Base-by-base conservation (phyloP, 1,139 yeast genomes). In the Lodderomyces elongisporus region DNA sequence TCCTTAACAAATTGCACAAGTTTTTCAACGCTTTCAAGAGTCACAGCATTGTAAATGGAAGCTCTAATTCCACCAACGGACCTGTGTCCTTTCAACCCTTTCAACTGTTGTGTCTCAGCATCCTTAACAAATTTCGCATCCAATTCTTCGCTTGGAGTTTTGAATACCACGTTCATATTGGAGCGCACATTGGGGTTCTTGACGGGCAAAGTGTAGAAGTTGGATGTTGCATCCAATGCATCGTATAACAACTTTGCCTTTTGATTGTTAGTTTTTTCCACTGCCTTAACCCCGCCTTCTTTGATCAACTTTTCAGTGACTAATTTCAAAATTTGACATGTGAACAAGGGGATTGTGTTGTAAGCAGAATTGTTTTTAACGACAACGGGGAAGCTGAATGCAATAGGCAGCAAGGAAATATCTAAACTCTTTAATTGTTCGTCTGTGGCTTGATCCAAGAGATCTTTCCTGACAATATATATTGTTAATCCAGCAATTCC, bases 21-120 rank as follows among this genome's bases (percentile, higher is more conserved):
- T 34, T 66, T 52, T 40, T 79, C 66, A 17, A 81, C 82, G 46
- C 91, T 78, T 30, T 71, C 68, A 33, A 77, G 64, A 7, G 79
- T 56, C 30, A 91, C 85, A 10, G 97, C 96, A 52, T 91, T 91
- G 58, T 91, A 85, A 37, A 88, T 68, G 10, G 96, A 88, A 14
- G 95, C 91, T 60, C 98, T 81, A 63, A 89, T 83, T 25, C 98
- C 98, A 31, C 97, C 97, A 31, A 91, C 97, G 7, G 96, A 85
- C 57, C 98, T 77, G 57, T 91, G 97, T 17, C 98, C 98, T 62
- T 89, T 87, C 49, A 91, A 70, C 3, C 96, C 97, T 10, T 77
- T 63, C 43, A 89, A 66, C 1, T 58, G 52, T 14, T 64, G 66
- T 26, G 54, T 66, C 28, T 62, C 73, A 17, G 74, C 77, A 33